Base-by-base conservation (phyloP, 2,329 filamentous ascomycete genomes). In the Neofusicoccum sp. region DNA sequence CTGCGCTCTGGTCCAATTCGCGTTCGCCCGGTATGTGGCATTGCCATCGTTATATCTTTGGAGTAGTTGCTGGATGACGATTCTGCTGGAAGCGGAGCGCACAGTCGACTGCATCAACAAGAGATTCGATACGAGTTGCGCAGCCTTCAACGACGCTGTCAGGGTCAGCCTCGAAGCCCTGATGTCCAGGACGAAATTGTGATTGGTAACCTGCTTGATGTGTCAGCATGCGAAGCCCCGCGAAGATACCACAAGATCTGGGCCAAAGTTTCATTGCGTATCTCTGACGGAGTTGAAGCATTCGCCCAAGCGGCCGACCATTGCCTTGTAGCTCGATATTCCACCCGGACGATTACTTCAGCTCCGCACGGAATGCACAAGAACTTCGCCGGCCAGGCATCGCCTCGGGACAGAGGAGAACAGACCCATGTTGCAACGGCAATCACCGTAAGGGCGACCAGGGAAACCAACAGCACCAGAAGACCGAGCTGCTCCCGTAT, bases 401-500 rank as follows among this genome's bases (percentile, higher is more conserved):
- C 41, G 9, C 34, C 22, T 14, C 37, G 54, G 31, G 34, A 47
- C 56, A 48, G 33, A 29, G 60, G 43, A 39, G 33, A 36, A 48
- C 66, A 31, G 68, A 82, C 73, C 80, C 80, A 83, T 74, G 89
- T 91, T 70, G 93, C 91, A 66, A 97, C 85, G 14, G 92, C 87
- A 65, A 97, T 84, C 66, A 96, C 87, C 62, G 89, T 87, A 66
- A 97, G 84, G 61, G 89, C 88, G 63, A 90, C 79, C 63, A 96
- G 84, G 54, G 92, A 88, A 64, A 90, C 87, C 64, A 92, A 73
- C 67, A 95, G 81, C 71, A 97, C 91, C 67, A 97, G 83, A 75
- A 88, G 83, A 68, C 87, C 91, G 70, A 97, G 84, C 84, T 97
- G 93, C 79, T 93, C 89, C 69, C 92, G 86, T 71, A 97, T 97